phyloP scores from a whole-genome alignment of 306 rosid genomes.

The Sindora glabra region DNA sequence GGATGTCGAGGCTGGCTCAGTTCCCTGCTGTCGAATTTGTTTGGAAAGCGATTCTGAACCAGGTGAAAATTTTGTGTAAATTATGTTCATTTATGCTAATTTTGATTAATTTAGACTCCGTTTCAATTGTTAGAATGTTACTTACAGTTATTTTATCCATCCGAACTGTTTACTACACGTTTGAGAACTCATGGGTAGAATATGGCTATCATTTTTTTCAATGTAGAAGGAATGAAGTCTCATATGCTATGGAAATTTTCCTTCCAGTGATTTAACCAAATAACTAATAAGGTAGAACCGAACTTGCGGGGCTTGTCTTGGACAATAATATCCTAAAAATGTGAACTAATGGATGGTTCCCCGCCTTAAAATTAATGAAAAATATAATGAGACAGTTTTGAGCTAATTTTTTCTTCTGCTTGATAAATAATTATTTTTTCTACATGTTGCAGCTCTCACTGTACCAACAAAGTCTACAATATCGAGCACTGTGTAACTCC shows the following conservation, averaged over 20 bases:
- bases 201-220: background rate
- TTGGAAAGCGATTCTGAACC: constrained; percentile 86
- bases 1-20: constrained; percentile 66
- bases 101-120: background rate
- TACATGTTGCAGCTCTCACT: no score
- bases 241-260: background rate
- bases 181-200: background rate
- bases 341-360: background rate
- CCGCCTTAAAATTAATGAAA: background rate
- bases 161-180: background rate
- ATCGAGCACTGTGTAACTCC: no score
- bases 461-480: no score
- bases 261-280: background rate
- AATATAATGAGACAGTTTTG: constrained; percentile 4
- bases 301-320: background rate
- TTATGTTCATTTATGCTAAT: background rate
- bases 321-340: background rate
- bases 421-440: background rate
- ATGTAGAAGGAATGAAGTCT: background rate
- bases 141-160: background rate
- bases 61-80: constrained; percentile 30
- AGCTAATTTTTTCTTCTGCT: background rate
- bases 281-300: background rate
- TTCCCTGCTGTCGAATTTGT: constrained; percentile 93
- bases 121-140: background rate